These are phyloP conservation scores for Carex kokanica DNA, from an alignment of 176 grass and related monocot species.

Conservation along the genomic window DNA sequence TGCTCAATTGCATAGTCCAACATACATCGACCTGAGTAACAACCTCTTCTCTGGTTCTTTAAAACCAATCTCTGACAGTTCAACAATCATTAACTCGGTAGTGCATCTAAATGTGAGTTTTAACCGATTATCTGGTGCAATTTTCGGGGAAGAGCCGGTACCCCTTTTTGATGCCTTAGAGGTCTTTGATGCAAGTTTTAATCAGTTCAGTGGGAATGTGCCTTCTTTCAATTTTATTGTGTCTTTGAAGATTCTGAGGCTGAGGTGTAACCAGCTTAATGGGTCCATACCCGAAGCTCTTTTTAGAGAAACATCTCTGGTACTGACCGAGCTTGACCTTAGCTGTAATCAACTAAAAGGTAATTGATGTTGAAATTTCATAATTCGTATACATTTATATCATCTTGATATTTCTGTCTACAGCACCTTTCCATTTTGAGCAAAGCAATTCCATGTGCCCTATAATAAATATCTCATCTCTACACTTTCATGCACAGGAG, in stretches of 20 bases:
- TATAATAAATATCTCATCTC: background rate
- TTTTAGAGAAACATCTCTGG: constrained; percentile 74
- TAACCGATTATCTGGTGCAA: constrained; percentile 59
- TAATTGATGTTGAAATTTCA: constrained; percentile 21
- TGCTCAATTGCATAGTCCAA: constrained; percentile 44
- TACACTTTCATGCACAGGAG: background rate
- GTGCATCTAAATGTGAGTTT: constrained; percentile 74
- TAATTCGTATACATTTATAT: background rate
- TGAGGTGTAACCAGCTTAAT: constrained; percentile 68
- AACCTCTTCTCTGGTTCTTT: constrained; percentile 65
- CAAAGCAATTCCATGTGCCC: constrained; percentile 1
- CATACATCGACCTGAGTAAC: constrained; percentile 76
- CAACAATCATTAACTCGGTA: constrained; percentile 45
- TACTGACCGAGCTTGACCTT: constrained; percentile 75
- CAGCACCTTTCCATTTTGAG: constrained; percentile 22
- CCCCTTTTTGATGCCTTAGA: constrained; percentile 70
- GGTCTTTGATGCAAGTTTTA: constrained; percentile 90
- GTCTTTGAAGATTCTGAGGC: constrained; percentile 62
- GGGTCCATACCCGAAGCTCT: constrained; percentile 80
- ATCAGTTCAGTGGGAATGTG: constrained; percentile 61
- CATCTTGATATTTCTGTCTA: background rate
- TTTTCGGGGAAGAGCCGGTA: constrained; percentile 63
- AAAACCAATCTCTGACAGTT: constrained; percentile 60
- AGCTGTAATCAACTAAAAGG: constrained; percentile 90
- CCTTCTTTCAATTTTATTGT: constrained; percentile 81